Conservation (phyloP, 2,329 filamentous ascomycete genomes). For the Dendryphion nanum region DNA sequence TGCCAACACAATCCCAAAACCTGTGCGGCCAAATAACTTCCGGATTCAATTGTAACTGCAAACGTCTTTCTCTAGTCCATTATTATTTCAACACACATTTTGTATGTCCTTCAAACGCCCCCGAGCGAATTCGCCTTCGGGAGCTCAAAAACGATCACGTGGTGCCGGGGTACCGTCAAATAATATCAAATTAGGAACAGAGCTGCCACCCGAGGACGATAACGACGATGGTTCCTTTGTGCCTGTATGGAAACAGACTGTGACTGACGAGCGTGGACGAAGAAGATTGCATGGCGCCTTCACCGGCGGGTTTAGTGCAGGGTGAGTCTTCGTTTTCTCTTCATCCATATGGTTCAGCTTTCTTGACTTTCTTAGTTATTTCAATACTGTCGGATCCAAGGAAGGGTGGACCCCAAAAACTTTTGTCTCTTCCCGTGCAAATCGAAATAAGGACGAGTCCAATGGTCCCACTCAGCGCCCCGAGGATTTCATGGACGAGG, state of each 20-base stretch:
- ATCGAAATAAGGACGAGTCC: constrained; percentile 68
- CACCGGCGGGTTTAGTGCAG: constrained; percentile 93
- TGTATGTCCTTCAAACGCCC: constrained; percentile 37
- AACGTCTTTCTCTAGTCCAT: too few relatives aligned
- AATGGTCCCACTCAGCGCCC: constrained; percentile 59
- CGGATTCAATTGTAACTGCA: too few relatives aligned
- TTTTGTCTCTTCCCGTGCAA: constrained; percentile 85
- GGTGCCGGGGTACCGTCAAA: constrained; percentile 46
- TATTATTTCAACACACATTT: too few relatives aligned
- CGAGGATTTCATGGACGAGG: constrained; percentile 98
- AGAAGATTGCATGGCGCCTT: constrained; percentile 95
- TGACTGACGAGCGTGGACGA: constrained; percentile 85
- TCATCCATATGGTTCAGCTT: constrained; percentile 17
- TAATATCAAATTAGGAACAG: constrained; percentile 61
- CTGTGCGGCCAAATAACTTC: too few relatives aligned
- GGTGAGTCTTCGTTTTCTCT: constrained; percentile 69
- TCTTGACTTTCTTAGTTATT: constrained; percentile 66
- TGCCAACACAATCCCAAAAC: too few relatives aligned
- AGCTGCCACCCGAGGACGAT: constrained; percentile 71
- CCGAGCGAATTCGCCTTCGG: constrained; percentile 25
- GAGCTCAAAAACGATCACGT: constrained; percentile 72
- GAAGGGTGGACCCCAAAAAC: constrained; percentile 94
- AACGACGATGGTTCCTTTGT: constrained; percentile 91
- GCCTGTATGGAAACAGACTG: constrained; percentile 97
- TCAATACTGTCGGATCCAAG: constrained; percentile 97